Evolutionary conservation across 2,329 filamentous ascomycete genomes (phyloP), one percentile per base, ranked within the genome.

Genomic region (Lecanicillium sp.): DNA sequence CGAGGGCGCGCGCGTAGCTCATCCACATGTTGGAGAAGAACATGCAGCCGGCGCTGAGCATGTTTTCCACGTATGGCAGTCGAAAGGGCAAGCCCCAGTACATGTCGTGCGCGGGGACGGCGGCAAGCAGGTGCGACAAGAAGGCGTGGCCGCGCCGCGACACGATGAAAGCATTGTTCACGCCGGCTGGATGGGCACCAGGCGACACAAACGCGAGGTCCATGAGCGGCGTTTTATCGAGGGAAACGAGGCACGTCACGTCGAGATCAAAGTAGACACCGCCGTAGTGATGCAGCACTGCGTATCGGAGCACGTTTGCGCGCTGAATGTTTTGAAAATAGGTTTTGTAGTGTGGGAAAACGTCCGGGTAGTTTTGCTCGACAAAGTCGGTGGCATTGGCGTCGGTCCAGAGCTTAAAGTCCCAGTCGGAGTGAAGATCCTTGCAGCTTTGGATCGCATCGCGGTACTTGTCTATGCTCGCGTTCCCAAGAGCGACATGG

Each of bases 401-500:
- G 40, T 58, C 55, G 24, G 53, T 55, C 56, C 56, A 58, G 14
- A 58, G 44, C 40, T 47, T 50, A 33, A 55, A 52, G 32, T 54
- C 38, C 56, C 56, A 58, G 48, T 48, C 51, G 14, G 54, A 49
- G 27, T 58, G 56, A 6, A 58, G 43, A 8, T 36, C 32, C 17
- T 41, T 49, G 49, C 56, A 58, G 52, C 51, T 51, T 4, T 53
- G 20, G 20, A 56, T 54, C 36, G 55, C 54, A 15, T 35, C 42
- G 21, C 54, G 48, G 35, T 58, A 54, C 4, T 65, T 56, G 4
- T 65, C 54, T 54, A 76, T 73, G 26, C 61, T 60, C 2, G 71
- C 73, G 50, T 72, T 71, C 0, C 67, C 60, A 10, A 60, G 55
- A 8, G 64, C 60, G 8, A 71, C 44, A 55, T 75, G 54, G 44